Conservation (phyloP, 108 stramenopile genomes). For the Pseudonitzschia multiseries region DNA sequence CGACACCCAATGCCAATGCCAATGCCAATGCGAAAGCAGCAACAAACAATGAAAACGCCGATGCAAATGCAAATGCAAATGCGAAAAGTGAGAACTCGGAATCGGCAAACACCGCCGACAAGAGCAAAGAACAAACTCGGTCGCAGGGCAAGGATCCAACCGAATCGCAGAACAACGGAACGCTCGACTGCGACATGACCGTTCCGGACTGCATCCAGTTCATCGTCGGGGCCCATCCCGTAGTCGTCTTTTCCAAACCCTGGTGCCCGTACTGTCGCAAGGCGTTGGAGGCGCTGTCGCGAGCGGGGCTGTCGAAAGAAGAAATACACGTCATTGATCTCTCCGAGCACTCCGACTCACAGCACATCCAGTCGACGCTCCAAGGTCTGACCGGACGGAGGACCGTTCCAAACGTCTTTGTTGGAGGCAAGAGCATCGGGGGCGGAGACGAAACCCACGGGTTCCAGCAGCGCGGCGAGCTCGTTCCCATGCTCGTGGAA, state of each 20-base stretch:
- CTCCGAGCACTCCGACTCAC: conserved; percentile 35
- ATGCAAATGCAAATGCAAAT: too few relatives aligned
- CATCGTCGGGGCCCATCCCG: conserved; percentile 52
- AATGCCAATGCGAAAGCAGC: not conserved
- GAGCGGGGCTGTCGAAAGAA: conserved; percentile 37
- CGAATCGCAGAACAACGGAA: not conserved
- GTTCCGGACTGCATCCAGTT: conserved; percentile 47
- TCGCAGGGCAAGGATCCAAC: not conserved
- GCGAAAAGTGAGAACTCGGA: not conserved
- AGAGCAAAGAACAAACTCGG: not conserved
- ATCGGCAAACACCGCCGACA: not conserved
- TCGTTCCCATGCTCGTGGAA: conserved; percentile 24
- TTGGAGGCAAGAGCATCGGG: conserved; percentile 76
- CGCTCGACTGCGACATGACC: conserved; percentile 49
- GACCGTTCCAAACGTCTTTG: conserved; percentile 92
- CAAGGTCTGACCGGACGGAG: conserved; percentile 73
- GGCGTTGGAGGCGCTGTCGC: conserved; percentile 55
- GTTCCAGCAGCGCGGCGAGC: conserved; percentile 27
- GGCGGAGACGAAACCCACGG: conserved; percentile 76
- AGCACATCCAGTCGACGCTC: conserved; percentile 58
- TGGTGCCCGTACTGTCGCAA: conserved; percentile 69
- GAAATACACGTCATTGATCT: conserved; percentile 52
- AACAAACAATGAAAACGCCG: too few relatives aligned
- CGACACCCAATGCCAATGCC: not conserved
- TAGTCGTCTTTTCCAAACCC: conserved; percentile 70